Base-by-base conservation (phyloP, 345 rosid genomes). In the Boechera retrofracta region DNA sequence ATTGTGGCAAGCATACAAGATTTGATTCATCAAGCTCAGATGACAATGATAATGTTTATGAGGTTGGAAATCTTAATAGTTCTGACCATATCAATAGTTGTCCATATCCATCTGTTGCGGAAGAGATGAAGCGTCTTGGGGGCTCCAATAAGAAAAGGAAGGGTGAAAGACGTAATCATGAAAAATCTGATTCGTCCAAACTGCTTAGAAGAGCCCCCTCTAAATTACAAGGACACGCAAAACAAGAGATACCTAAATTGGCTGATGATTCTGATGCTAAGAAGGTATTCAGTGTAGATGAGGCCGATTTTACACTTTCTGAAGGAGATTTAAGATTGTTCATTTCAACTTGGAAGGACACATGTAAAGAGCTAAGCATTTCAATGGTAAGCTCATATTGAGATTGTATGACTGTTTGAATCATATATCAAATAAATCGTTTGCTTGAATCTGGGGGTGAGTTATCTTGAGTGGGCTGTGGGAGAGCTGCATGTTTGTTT, bases 41-140 rank as follows among this genome's bases (percentile, higher is more conserved):
- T 73, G 92, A 85, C 31, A 87, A 80, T 70, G 88, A 84, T 69
- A 77, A 77, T 78, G 75, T 45, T 21, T 35, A 75, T 73, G 85
- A 83, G 77, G 73, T 75, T 31, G 67, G 81, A 64, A 72, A 54
- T 55, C 53, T n/a, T 39, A 74, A 61, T 72, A 75, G 79, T 66
- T 72, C 82, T 63, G 92, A 89, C 54, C 77, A 83, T 57, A 77
- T 83, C 58, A 86, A 83, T 74, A 80, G 85, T 64, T 94, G 98
- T 82, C 98, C 98, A 73, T 94, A 94, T 79, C 98, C 98, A 49
- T 91, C 97, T 72, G 97, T 83, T 71, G 77, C 76, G 57, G 97
- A 94, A 84, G 98, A 94, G 86, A 79, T 82, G 79, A 82, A 81
- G 72, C 87, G 97, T 66, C 85, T 94, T 57, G 90, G 96, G 71